phyloP scores from a whole-genome alignment of 306 rosid species.

The Gynostemma pentaphyllum region DNA sequence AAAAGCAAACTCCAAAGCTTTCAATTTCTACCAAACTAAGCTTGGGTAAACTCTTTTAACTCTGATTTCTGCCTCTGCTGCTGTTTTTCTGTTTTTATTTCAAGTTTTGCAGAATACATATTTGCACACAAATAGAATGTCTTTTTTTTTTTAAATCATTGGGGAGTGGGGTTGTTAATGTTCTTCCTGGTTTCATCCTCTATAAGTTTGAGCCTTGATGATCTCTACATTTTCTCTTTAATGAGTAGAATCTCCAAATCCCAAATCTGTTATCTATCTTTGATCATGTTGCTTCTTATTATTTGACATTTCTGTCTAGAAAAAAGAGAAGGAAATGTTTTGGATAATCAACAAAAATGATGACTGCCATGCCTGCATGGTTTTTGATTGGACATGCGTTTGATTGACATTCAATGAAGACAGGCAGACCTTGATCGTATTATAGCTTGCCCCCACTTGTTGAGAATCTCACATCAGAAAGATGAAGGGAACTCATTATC shows the following conservation, averaged over 20 bases:
- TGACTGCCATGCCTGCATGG: no score
- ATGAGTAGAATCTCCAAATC: no score
- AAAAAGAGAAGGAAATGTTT: no score
- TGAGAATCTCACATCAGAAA: no score
- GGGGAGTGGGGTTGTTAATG: neutral
- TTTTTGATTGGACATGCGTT: neutral
- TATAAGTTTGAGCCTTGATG: neutral
- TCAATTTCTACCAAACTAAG: conserved; percentile 52
- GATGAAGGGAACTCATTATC: no score
- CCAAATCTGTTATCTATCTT: no score
- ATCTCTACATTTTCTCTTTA: no score
- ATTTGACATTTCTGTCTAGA: no score
- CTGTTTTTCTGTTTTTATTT: neutral
- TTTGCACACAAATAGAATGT: neutral
- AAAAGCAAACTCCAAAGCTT: conserved; percentile 53
- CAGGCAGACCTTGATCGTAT: neutral
- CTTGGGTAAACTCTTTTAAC: conserved; percentile 46
- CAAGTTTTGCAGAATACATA: neutral
- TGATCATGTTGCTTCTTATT: no score
- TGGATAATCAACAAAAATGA: no score
- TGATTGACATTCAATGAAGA: neutral
- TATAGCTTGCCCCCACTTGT: neutral
- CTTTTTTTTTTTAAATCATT: neutral
- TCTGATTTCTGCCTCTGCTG: neutral
- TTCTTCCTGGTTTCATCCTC: neutral